Base-by-base conservation (phyloP, 2,329 filamentous ascomycete genomes). In the Cyclaneusma minus region DNA sequence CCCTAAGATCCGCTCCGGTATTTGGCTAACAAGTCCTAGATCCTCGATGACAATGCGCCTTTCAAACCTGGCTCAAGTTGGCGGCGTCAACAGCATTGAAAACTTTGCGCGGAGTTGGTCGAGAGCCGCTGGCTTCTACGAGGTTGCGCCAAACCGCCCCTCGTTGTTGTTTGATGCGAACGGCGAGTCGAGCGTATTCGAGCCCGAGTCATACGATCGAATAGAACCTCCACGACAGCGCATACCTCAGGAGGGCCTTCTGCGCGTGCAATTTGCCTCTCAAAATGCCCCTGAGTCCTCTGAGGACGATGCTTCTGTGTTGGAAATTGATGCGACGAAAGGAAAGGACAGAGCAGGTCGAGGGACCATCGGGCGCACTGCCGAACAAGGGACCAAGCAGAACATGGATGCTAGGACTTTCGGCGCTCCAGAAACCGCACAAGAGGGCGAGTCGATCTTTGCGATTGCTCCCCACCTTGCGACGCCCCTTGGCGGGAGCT, bases 101-200 rank as follows among this genome's bases (percentile, higher is more conserved):
- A 92, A 85, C 43, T 95, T 95, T 48, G 81, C 85, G 22, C 70
- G 79, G 33, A 92, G 82, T 41, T 93, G 84, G 79, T 82, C 87
- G 52, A 74, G 87, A 48, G 87, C 87, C 19, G 83, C 84, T 14
- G 76, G 67, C 30, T 95, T 95, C 51, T 68, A 72, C 36, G 85
- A 94, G 49, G 81, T 93, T 39, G 75, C 89, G 17, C 82, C 83
- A 4, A 74, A 80, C 29, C 69, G 74, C 10, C 72, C 74, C 9
- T 76, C 80, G 17, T 83, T 92, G 46, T 60, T 81, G 28, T 65
- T 72, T 35, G 62, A 64, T 3, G 59, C 67, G 12, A 52, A 58
- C 21, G 68, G 71, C 22, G 62, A 67, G n/a, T 11, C 22, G 22
- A 24, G 9, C 22, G n/a, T n/a, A n/a, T n/a, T n/a, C n/a, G n/a